phyloP scores from a whole-genome alignment of 2,329 filamentous ascomycete genomes.

The Colletotrichum acutatum region DNA sequence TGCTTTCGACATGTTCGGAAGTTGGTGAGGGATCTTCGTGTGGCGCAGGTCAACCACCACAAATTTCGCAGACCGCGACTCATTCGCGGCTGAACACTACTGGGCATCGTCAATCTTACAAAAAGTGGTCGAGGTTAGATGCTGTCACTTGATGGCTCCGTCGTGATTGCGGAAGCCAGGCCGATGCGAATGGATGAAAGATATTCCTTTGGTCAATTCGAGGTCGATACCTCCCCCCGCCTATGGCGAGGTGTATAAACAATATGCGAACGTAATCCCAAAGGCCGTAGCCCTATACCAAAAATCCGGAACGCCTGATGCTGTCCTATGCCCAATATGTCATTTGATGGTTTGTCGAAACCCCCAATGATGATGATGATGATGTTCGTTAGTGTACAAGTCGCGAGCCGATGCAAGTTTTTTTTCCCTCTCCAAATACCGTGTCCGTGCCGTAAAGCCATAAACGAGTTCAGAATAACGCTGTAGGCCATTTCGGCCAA shows the following conservation, averaged over 20 bases:
- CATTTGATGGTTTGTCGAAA: constrained; percentile 31
- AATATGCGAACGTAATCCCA: constrained; percentile 22
- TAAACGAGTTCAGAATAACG: constrained; percentile 32
- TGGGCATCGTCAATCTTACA: not conserved
- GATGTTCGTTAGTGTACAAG: constrained; percentile 34
- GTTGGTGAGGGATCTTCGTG: constrained; percentile 16
- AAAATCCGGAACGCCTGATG: constrained; percentile 29
- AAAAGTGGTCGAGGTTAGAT: not conserved
- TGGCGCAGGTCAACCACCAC: not conserved
- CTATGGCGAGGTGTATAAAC: constrained; percentile 23
- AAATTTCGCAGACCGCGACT: not conserved
- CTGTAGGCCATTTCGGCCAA: constrained; percentile 33
- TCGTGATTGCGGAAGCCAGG: not conserved
- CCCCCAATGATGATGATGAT: constrained; percentile 27
- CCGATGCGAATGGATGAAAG: constrained; percentile 3
- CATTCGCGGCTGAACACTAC: not conserved
- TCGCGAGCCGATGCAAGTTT: constrained; percentile 34
- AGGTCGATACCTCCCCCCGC: constrained; percentile 2
- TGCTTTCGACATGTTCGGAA: not conserved
- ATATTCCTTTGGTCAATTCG: constrained; percentile 18
- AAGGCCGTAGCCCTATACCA: constrained; percentile 6
- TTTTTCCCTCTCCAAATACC: constrained; percentile 32
- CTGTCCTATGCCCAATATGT: constrained; percentile 30
- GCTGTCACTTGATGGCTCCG: not conserved
- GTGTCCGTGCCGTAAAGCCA: constrained; percentile 31